Evolutionary conservation across 805 yeast genomes (phyloP).

Genomic region (Yamadazyma insecticola): DNA sequence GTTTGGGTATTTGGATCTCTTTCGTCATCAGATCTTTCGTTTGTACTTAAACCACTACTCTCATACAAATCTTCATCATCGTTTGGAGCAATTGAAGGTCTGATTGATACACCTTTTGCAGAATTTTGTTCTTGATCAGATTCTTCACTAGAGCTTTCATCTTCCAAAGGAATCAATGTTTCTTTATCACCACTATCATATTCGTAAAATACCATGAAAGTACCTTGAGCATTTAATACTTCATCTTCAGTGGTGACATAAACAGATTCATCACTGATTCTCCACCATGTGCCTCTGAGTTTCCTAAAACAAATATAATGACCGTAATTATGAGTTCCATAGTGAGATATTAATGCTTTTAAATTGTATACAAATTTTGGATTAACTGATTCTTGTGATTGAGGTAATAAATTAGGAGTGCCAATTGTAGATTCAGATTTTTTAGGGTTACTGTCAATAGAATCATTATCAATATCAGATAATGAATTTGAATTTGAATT

Average conservation of each 20-base stretch:
- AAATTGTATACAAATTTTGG: slow-evolving; percentile 60
- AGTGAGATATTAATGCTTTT: slow-evolving; percentile 86
- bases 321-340: slow-evolving; percentile 96
- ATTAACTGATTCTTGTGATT: slow-evolving; percentile 9
- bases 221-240: slow-evolving; percentile 78
- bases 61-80: slow-evolving; percentile 11
- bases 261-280: slow-evolving; percentile 87
- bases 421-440: slow-evolving; percentile 6
- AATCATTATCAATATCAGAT: slow-evolving; percentile 7
- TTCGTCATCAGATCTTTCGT: background rate
- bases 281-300: slow-evolving; percentile 88
- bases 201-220: slow-evolving; percentile 91
- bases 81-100: slow-evolving; percentile 3
- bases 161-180: slow-evolving; percentile 11
- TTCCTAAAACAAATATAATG: slow-evolving; percentile 89
- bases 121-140: slow-evolving; percentile 11
- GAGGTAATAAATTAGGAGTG: slow-evolving; percentile 9
- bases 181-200: slow-evolving; percentile 25
- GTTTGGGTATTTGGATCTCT: background rate
- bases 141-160: slow-evolving; percentile 15
- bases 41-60: slow-evolving; percentile 12
- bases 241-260: slow-evolving; percentile 75
- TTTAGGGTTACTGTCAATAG: slow-evolving; percentile 5
- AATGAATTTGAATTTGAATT: slow-evolving; percentile 9
- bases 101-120: slow-evolving; percentile 1